These are phyloP conservation scores for Cyclotella atomus DNA, from an alignment of 108 stramenopile genomes.

Conservation along the genomic window DNA sequence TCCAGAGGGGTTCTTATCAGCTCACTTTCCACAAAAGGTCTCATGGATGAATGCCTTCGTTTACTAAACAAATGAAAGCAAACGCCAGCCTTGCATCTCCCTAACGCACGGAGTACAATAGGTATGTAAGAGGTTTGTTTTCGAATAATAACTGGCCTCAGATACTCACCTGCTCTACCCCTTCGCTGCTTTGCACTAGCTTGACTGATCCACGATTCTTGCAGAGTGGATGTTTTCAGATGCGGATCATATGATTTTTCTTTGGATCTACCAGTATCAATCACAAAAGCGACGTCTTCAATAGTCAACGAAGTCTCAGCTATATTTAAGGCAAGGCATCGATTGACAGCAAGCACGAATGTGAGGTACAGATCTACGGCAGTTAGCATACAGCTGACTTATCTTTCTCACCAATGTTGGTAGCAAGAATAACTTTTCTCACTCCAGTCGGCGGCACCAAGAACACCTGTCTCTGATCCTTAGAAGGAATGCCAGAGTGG, in stretches of 20 bases:
- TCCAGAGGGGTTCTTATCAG: constrained; percentile 78
- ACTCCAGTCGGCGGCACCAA: constrained; percentile 53
- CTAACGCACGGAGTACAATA: constrained; percentile 14
- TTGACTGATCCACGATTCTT: constrained; percentile 83
- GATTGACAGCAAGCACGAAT: no score
- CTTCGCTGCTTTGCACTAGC: constrained; percentile 86
- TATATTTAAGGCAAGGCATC: no score
- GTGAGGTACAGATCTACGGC: no score
- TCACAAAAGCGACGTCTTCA: constrained; percentile 91
- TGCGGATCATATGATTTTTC: constrained; percentile 93
- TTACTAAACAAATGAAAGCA: constrained; percentile 80
- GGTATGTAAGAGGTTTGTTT: background rate
- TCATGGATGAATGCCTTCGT: constrained; percentile 59
- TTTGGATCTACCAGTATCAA: constrained; percentile 83
- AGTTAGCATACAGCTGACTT: no score
- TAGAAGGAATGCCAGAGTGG: constrained; percentile 82
- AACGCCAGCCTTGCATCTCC: constrained; percentile 73
- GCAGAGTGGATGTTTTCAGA: constrained; percentile 75
- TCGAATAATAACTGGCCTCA: background rate
- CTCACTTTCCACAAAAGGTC: constrained; percentile 77
- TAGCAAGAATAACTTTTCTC: constrained; percentile 88
- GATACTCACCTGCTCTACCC: constrained; percentile 88
- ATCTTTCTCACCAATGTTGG: constrained; percentile 98
- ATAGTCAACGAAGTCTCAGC: constrained; percentile 95
- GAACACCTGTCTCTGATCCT: constrained; percentile 84